phyloP scores from a whole-genome alignment of 352 stramenopile genomes.

The Stramenopiles sp. region DNA sequence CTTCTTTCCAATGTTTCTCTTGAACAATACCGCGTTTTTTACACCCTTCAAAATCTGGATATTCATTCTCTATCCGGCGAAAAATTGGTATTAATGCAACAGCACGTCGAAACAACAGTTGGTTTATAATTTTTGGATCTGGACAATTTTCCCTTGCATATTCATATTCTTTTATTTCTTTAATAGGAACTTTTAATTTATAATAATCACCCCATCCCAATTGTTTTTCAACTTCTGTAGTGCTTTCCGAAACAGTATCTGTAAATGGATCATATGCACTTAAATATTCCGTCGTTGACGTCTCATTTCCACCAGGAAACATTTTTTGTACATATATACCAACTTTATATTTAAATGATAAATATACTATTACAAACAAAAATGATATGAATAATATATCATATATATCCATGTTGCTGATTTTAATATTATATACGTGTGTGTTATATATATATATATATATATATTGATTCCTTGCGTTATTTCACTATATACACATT shows the following conservation, averaged over 20 bases:
- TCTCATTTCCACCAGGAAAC: not conserved
- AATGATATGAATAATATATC: constrained; percentile 1
- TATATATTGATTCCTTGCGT: too few species aligned
- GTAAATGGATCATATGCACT: not conserved
- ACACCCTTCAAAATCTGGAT: constrained; percentile 1
- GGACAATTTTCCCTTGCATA: not conserved
- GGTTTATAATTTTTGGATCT: not conserved
- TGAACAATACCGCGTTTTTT: not conserved
- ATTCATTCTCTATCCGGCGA: not conserved
- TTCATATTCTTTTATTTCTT: constrained; percentile 3
- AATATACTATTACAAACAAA: not conserved
- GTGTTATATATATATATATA: too few species aligned
- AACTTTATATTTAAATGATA: constrained; percentile 4
- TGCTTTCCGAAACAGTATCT: not conserved
- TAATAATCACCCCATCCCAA: constrained; percentile 3
- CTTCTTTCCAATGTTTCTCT: not conserved
- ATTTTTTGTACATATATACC: not conserved
- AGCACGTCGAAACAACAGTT: not conserved
- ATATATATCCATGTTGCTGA: not conserved
- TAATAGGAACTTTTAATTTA: not conserved
- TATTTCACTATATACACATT: too few species aligned
- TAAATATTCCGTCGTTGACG: not conserved
- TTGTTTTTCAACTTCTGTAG: not conserved
- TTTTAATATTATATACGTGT: not conserved
- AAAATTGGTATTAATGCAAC: not conserved